A percentile compares a stretch with the other conserved stretches of the same genome.
These are phyloP conservation scores for Basidiobolus meristosporus DNA, from an alignment of 371 early-diverging fungal genomes.

Conservation along the genomic window DNA sequence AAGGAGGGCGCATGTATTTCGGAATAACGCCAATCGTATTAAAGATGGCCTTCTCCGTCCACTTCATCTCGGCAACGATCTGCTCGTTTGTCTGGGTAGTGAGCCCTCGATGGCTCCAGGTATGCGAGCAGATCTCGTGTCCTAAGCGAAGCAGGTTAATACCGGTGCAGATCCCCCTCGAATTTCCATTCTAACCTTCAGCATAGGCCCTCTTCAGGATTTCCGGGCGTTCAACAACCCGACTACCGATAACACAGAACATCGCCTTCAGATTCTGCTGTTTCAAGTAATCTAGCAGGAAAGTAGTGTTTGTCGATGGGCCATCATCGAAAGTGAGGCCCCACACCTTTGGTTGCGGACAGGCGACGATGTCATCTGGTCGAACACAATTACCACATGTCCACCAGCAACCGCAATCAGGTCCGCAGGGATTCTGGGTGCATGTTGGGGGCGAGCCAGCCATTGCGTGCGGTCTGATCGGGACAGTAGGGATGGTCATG, in stretches of 20 bases:
- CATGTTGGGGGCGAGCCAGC: too few relatives aligned
- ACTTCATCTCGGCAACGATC: constrained; percentile 49
- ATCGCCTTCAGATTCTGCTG: constrained; percentile 27
- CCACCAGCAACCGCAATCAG: constrained; percentile 11
- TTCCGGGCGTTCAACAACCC: constrained; percentile 25
- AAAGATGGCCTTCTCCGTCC: constrained; percentile 40
- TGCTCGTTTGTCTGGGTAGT: constrained; percentile 37
- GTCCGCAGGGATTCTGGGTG: background rate
- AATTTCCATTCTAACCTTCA: constrained; percentile 7
- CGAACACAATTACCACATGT: constrained; percentile 8
- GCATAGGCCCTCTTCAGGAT: constrained; percentile 21
- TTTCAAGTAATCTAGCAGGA: constrained; percentile 25
- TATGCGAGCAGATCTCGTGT: constrained; percentile 17
- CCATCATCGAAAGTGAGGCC: constrained; percentile 14
- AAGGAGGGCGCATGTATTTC: constrained; percentile 33
- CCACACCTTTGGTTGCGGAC: constrained; percentile 9
- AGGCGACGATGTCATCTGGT: constrained; percentile 6
- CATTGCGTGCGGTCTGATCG: too few relatives aligned
- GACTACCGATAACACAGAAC: constrained; percentile 34
- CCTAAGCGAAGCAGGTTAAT: constrained; percentile 6
- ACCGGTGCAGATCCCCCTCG: background rate
- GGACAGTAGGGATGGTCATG: too few relatives aligned
- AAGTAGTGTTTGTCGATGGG: constrained; percentile 9
- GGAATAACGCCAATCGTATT: constrained; percentile 30
- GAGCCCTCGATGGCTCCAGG: constrained; percentile 38